phyloP scores from a whole-genome alignment of 2,329 filamentous ascomycete species.

The Xylaria sp. region DNA sequence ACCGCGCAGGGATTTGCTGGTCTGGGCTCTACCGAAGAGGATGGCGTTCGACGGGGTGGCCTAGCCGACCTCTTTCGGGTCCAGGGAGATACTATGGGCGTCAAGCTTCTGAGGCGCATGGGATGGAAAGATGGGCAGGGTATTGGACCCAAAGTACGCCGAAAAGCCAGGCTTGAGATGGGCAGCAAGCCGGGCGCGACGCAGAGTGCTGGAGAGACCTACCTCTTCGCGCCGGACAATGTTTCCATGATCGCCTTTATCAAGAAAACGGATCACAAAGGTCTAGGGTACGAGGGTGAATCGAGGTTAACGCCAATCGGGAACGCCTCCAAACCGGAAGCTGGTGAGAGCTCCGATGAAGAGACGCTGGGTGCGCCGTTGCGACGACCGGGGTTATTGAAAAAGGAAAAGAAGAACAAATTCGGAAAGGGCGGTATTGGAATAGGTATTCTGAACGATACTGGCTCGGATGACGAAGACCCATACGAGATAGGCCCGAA shows the following conservation, averaged over 20 bases:
- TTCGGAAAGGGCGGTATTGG: constrained; percentile 76
- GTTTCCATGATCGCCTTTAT: constrained; percentile 72
- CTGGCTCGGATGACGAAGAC: constrained; percentile 93
- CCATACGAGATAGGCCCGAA: constrained; percentile 91
- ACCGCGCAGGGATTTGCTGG: constrained; percentile 79
- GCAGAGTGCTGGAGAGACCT: constrained; percentile 59
- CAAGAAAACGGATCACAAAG: constrained; percentile 74
- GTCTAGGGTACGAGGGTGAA: constrained; percentile 74
- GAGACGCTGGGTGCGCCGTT: constrained; percentile 57
- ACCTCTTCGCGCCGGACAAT: constrained; percentile 89
- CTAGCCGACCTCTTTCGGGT: constrained; percentile 77
- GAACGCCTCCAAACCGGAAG: constrained; percentile 42
- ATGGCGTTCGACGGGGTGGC: constrained; percentile 59
- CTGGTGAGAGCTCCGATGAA: constrained; percentile 54
- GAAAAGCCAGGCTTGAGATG: constrained; percentile 74
- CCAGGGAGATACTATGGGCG: constrained; percentile 85
- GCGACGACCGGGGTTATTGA: constrained; percentile 47
- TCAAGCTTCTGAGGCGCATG: constrained; percentile 88
- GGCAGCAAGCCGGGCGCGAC: constrained; percentile 50
- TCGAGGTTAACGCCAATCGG: constrained; percentile 58
- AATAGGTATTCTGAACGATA: constrained; percentile 89
- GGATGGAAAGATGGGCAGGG: constrained; percentile 96
- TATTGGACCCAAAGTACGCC: constrained; percentile 84
- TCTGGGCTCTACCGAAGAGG: constrained; percentile 73
- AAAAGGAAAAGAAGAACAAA: constrained; percentile 62